A percentile compares a stretch with the other conserved stretches of the same genome.
Conservation (phyloP, 108 stramenopile species). For the Nitzschia sp. region DNA sequence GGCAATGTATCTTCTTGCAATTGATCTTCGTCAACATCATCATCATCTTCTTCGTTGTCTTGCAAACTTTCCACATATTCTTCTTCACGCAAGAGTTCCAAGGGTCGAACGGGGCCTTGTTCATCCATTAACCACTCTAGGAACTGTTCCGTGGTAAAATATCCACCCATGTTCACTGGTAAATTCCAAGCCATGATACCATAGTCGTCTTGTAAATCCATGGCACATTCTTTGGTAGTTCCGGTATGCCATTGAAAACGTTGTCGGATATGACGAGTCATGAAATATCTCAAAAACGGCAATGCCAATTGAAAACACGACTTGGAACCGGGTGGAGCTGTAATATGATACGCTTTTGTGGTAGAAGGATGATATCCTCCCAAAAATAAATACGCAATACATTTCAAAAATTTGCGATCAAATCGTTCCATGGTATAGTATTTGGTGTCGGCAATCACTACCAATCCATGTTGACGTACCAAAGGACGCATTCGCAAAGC, state of each 20-base stretch:
- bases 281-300: conserved; percentile 4
- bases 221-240: not conserved
- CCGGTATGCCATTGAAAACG: not conserved
- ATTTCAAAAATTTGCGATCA: conserved; percentile 9
- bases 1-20: not conserved
- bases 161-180: not conserved
- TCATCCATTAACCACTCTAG: not conserved
- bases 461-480: not conserved
- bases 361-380: not conserved
- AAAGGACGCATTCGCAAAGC: not conserved
- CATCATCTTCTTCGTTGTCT: not conserved
- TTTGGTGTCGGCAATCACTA: not conserved
- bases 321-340: not conserved
- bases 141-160: conserved; percentile 2
- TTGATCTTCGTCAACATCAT: not conserved
- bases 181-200: not conserved
- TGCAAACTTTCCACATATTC: conserved; percentile 1
- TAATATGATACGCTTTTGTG: not conserved
- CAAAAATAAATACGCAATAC: not conserved
- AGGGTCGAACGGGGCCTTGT: not conserved
- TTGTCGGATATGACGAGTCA: not conserved
- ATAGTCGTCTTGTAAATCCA: conserved; percentile 5
- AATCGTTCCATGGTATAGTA: not conserved
- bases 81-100: not conserved
- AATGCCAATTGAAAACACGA: conserved; percentile 2